These are phyloP conservation scores for Borealophlyctis nickersoniae DNA, from an alignment of 192 early-diverging fungal species.

Conservation along the genomic window DNA sequence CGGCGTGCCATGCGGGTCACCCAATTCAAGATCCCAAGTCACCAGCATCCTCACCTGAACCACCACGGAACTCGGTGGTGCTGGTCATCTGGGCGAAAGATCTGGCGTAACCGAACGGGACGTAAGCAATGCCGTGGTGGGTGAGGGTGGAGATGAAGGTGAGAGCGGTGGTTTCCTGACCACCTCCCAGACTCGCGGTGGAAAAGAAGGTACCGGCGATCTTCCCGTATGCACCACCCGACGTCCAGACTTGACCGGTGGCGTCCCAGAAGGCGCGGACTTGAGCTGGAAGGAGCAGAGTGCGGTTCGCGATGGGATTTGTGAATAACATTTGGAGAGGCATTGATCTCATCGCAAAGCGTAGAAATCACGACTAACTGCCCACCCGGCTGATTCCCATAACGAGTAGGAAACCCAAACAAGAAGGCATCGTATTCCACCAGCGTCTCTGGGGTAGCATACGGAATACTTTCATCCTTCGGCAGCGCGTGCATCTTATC, in stretches of 20 bases:
- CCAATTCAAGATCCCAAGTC: too few relatives aligned
- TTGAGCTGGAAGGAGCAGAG: slow-evolving; percentile 74
- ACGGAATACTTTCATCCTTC: slow-evolving; percentile 42
- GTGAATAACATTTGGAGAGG: too few relatives aligned
- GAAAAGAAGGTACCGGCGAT: slow-evolving; percentile 69
- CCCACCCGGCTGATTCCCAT: slow-evolving; percentile 25
- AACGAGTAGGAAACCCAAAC: slow-evolving; percentile 49
- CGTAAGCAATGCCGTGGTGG: slow-evolving; percentile 74
- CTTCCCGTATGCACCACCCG: slow-evolving; percentile 59
- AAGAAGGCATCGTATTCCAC: slow-evolving; percentile 50
- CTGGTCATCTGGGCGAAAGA: too few relatives aligned
- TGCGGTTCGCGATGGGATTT: too few relatives aligned
- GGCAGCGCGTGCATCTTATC: slow-evolving; percentile 52
- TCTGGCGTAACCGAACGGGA: slow-evolving; percentile 75
- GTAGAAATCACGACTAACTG: too few relatives aligned
- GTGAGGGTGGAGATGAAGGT: slow-evolving; percentile 62
- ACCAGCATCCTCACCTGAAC: too few relatives aligned
- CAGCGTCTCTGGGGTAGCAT: slow-evolving; percentile 35
- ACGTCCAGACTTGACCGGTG: slow-evolving; percentile 52
- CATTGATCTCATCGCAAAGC: neutral
- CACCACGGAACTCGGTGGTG: too few relatives aligned
- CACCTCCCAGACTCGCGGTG: slow-evolving; percentile 67
- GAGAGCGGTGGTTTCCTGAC: slow-evolving; percentile 70
- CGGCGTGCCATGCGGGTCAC: too few relatives aligned
- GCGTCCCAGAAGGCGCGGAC: slow-evolving; percentile 64